Conservation (phyloP, 108 stramenopile species). For the Mediolabrus comicus region DNA sequence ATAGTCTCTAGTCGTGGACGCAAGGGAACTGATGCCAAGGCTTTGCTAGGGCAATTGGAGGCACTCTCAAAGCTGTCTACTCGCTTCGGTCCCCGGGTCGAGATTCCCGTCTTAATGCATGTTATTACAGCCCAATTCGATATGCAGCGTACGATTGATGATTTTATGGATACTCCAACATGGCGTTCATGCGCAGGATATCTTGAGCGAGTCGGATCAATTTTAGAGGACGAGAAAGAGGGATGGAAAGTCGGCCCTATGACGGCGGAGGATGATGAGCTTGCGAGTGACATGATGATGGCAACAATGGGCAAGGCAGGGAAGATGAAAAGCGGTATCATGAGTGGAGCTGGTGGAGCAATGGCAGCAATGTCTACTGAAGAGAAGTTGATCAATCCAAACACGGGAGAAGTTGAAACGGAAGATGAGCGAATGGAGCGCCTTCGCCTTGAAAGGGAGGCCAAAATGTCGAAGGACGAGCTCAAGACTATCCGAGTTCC, state of each 20-base stretch:
- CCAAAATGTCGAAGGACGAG: constrained; percentile 73
- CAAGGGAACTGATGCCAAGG: constrained; percentile 78
- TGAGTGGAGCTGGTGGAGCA: constrained; percentile 63
- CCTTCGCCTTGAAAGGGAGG: constrained; percentile 78
- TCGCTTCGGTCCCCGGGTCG: constrained; percentile 85
- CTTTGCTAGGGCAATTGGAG: constrained; percentile 83
- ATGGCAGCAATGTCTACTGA: constrained; percentile 77
- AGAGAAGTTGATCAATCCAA: constrained; percentile 79
- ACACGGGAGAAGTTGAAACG: constrained; percentile 81
- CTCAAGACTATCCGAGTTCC: constrained; percentile 81
- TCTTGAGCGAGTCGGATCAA: constrained; percentile 71
- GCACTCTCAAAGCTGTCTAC: constrained; percentile 77
- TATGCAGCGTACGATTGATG: constrained; percentile 92
- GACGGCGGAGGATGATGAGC: constrained; percentile 64
- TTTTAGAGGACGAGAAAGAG: constrained; percentile 68
- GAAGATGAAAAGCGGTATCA: constrained; percentile 73
- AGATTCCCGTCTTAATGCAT: constrained; percentile 96
- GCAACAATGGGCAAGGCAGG: constrained; percentile 33
- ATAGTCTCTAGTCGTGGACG: constrained; percentile 89
- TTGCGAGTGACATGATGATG: constrained; percentile 66
- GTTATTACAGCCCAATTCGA: constrained; percentile 93
- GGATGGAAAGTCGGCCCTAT: constrained; percentile 59
- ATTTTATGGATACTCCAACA: constrained; percentile 91
- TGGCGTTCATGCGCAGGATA: constrained; percentile 91
- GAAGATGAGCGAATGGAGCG: constrained; percentile 84